Evolutionary conservation across 2,329 filamentous ascomycete species (phyloP).

Genomic region (Cyclaneusma minus): DNA sequence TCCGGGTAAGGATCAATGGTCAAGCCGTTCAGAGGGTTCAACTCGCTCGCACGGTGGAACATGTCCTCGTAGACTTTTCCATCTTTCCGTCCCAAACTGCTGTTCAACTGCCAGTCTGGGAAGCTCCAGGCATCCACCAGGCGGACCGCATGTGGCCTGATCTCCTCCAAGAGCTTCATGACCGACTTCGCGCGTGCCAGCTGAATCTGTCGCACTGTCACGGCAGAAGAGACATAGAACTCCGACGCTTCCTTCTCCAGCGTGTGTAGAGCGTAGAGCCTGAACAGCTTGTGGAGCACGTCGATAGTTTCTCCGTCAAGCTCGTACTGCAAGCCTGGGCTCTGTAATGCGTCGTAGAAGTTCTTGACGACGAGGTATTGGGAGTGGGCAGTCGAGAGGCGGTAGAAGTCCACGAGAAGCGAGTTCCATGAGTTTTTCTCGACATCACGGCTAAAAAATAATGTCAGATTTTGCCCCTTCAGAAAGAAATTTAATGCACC

Average conservation of each 20-base stretch:
- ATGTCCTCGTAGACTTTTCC: slow-evolving; percentile 67
- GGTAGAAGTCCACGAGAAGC: slow-evolving; percentile 64
- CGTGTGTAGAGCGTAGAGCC: slow-evolving; percentile 47
- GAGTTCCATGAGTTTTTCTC: slow-evolving; percentile 68
- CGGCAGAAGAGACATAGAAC: slow-evolving; percentile 55
- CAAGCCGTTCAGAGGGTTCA: slow-evolving; percentile 59
- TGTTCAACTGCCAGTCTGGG: slow-evolving; percentile 65
- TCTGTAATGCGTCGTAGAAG: slow-evolving; percentile 56
- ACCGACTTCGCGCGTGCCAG: slow-evolving; percentile 51
- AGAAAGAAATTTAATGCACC: no score
- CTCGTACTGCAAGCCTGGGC: slow-evolving; percentile 30
- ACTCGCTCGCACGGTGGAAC: slow-evolving; percentile 54
- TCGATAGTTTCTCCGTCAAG: slow-evolving; percentile 40
- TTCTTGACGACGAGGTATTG: slow-evolving; percentile 69
- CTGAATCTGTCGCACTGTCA: slow-evolving; percentile 57
- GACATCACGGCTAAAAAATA: slow-evolving; percentile 53
- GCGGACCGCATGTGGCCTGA: slow-evolving; percentile 56
- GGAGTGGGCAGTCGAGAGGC: slow-evolving; percentile 57
- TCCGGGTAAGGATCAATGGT: slow-evolving; percentile 60
- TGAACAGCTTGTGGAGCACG: slow-evolving; percentile 51
- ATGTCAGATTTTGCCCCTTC: no score
- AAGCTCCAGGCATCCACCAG: slow-evolving; percentile 65
- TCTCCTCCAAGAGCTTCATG: slow-evolving; percentile 53
- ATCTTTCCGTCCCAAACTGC: slow-evolving; percentile 51
- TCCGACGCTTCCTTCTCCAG: slow-evolving; percentile 55